Evolutionary conservation across 2,329 filamentous ascomycete genomes (phyloP), one percentile per base, ranked within the genome.

Genomic region (Diaporthe capsici): DNA sequence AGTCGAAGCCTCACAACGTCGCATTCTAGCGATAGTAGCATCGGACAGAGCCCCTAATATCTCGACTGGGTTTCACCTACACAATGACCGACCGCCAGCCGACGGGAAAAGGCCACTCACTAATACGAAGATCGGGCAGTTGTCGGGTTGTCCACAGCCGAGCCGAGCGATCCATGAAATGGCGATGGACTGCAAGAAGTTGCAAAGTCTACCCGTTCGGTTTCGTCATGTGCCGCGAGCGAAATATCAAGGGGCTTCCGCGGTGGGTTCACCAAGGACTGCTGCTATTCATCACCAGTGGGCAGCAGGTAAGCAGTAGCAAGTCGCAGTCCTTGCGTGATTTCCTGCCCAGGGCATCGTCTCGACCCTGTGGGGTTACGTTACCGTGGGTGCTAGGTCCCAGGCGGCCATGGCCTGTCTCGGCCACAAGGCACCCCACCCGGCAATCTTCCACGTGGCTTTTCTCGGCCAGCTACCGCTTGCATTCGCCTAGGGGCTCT

Each of bases 11-110:
- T 63, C 71, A 42, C 39, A 63, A 63, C 71, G 71, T 72, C 71
- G 71, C 60, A 53, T 63, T 72, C 28, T 72, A 58, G n/a, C 31
- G 8, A 34, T 63, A 65, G n/a, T 39, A 53, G 57, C 58, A 42
- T 72, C 44, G 60, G 44, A 22, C 58, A 47, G 4, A 47, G 31
- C 34, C 44, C 74, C 61, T 75, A 68, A 25, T 47, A 75, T 75
- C 71, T 75, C 74, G 74, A 75, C 34, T 60, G 60, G 61, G 74
- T 75, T 75, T 75, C 74, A 75, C 47, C 68, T 60, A 53, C 58
- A 61, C 34, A 22, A 10, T 31, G 31, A 39, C 34, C 28, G 34
- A 39, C 57, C 31, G 47, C 37, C 31, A 37, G 55, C 42, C 39
- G 57, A 61, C 70, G 70, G 55, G 55, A 61, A 47, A 57, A 42